Percentiles rank a stretch among this genome's conserved stretches.
Evolutionary conservation across 441 rosid genomes (phyloP).

Genomic region (Gossypium davidsonii): DNA sequence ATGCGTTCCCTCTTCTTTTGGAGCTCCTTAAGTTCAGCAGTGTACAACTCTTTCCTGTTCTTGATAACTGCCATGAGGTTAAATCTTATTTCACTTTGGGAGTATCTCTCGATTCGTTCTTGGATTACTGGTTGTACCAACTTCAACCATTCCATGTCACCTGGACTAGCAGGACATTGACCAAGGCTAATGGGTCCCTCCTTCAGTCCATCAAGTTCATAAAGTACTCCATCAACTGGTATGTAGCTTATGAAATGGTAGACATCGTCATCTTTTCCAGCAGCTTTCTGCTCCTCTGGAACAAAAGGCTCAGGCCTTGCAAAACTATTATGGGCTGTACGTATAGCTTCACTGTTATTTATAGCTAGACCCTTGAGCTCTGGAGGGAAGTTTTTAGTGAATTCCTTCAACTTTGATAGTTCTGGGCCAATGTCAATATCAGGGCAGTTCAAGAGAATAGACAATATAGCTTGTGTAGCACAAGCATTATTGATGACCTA

Average conservation of each 20-base stretch:
- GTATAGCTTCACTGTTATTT: conserved; percentile 88
- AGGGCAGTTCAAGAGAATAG: conserved; percentile 80
- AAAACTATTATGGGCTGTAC: conserved; percentile 87
- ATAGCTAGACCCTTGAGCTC: conserved; percentile 96
- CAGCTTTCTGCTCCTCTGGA: conserved; percentile 78
- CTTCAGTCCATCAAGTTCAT: conserved; percentile 93
- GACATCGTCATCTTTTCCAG: conserved; percentile 84
- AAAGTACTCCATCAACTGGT: conserved; percentile 80
- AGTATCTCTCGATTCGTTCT: conserved; percentile 81
- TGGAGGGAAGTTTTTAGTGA: conserved; percentile 83
- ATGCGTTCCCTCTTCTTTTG: conserved; percentile 75
- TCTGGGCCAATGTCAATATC: conserved; percentile 90
- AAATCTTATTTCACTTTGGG: conserved; percentile 86
- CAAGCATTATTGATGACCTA: conserved; percentile 92
- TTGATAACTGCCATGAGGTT: conserved; percentile 89
- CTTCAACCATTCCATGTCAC: conserved; percentile 70
- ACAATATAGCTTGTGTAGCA: conserved; percentile 95
- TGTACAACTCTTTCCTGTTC: conserved; percentile 79
- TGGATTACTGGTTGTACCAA: conserved; percentile 93
- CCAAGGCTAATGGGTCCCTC: conserved; percentile 96
- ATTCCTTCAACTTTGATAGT: conserved; percentile 67
- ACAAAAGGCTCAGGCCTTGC: conserved; percentile 95
- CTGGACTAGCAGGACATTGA: conserved; percentile 47
- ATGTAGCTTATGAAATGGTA: conserved; percentile 94
- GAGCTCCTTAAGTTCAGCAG: conserved; percentile 79